A percentile compares a stretch with the other conserved stretches of the same genome.
Conservation (phyloP, 2,329 filamentous ascomycete species). For the Lojkania enalia region DNA sequence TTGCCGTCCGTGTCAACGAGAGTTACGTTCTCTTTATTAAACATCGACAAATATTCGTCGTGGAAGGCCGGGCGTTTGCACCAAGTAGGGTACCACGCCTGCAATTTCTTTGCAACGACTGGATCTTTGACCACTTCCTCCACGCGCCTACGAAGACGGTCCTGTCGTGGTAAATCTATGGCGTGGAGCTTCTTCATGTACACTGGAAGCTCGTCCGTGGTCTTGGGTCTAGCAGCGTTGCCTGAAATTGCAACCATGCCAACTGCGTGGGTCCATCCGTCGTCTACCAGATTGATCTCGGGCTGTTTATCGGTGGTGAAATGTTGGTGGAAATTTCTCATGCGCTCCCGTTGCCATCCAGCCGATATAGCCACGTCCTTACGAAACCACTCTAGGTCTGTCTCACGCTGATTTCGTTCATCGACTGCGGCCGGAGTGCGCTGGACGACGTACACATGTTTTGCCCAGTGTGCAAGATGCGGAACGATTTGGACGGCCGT, state of each 20-base stretch:
- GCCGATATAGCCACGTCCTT: slow-evolving; percentile 31
- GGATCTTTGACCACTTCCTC: slow-evolving; percentile 54
- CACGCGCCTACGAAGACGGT: slow-evolving; percentile 50
- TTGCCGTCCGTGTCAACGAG: slow-evolving; percentile 63
- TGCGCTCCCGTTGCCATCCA: slow-evolving; percentile 56
- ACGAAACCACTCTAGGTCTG: slow-evolving; percentile 49
- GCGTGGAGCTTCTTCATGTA: slow-evolving; percentile 45
- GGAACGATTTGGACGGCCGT: slow-evolving; percentile 43
- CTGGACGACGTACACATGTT: slow-evolving; percentile 60
- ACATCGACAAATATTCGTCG: slow-evolving; percentile 60
- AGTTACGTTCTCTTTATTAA: slow-evolving; percentile 61
- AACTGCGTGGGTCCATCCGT: slow-evolving; percentile 50
- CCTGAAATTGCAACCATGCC: slow-evolving; percentile 41
- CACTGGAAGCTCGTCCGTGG: slow-evolving; percentile 41
- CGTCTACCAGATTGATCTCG: slow-evolving; percentile 50
- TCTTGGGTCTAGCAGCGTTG: slow-evolving; percentile 41
- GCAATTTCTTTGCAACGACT: slow-evolving; percentile 55
- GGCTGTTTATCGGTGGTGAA: slow-evolving; percentile 36
- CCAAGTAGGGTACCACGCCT: slow-evolving; percentile 63
- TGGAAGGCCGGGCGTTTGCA: slow-evolving; percentile 66
- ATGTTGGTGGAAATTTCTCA: slow-evolving; percentile 49
- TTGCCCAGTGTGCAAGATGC: slow-evolving; percentile 50
- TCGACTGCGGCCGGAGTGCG: slow-evolving; percentile 54
- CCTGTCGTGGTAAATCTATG: slow-evolving; percentile 48
- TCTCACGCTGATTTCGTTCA: slow-evolving; percentile 41